A percentile compares a stretch with the other conserved stretches of the same genome.
Evolutionary conservation across 306 rosid genomes (phyloP).

Genomic region (Cicer cuneatum): DNA sequence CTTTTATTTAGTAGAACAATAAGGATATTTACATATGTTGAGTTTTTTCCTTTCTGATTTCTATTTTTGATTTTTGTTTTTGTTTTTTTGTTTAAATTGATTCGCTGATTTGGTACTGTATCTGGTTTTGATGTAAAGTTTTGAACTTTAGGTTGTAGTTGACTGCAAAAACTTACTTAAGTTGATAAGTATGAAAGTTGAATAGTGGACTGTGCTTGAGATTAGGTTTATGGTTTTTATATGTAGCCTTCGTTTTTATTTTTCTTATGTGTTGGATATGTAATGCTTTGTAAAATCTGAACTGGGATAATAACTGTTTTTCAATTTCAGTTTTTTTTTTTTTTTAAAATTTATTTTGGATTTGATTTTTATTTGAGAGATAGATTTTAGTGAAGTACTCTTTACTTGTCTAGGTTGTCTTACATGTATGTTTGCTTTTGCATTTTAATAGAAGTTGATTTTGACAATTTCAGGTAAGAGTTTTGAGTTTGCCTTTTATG

Average conservation of each 20-base stretch:
- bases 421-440: not conserved
- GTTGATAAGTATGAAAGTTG: constrained; percentile 27
- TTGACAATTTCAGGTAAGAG: constrained; percentile 47
- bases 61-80: constrained; percentile 40
- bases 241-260: not conserved
- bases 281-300: not conserved
- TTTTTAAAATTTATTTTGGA: no score
- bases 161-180: not conserved
- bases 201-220: constrained; percentile 17
- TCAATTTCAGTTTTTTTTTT: not conserved
- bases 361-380: not conserved
- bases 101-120: constrained; percentile 31
- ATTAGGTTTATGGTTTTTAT: constrained; percentile 13
- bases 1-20: not conserved
- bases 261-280: not conserved
- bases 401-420: not conserved
- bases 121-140: constrained; percentile 31
- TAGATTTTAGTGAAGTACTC: constrained; percentile 5
- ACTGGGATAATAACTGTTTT: constrained; percentile 5
- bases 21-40: not conserved
- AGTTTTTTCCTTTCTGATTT: constrained; percentile 12
- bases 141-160: constrained; percentile 28
- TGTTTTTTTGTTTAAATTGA: constrained; percentile 24
- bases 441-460: constrained; percentile 25
- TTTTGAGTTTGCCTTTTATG: constrained; percentile 39